phyloP scores from a whole-genome alignment of 805 yeast genomes.

The Alloascoidea hylecoeti region DNA sequence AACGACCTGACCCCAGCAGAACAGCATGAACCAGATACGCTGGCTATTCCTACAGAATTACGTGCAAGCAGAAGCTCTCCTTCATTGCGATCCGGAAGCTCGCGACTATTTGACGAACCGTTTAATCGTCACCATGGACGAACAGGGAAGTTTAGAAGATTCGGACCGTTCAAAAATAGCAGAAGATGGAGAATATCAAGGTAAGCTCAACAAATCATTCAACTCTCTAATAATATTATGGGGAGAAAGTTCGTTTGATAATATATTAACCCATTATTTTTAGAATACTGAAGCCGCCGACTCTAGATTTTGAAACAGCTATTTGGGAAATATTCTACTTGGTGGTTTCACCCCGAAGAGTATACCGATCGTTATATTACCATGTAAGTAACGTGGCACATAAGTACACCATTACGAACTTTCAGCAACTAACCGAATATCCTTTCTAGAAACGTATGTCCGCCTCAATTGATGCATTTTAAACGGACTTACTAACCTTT shows the following conservation, averaged over 20 bases:
- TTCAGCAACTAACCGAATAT: too few relatives aligned
- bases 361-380: conserved; percentile 69
- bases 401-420: too few relatives aligned
- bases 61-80: not conserved
- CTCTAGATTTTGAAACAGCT: conserved; percentile 86
- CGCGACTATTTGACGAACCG: conserved; percentile 1
- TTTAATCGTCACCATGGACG: not conserved
- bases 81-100: not conserved
- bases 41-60: not conserved
- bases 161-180: not conserved
- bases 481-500: not conserved
- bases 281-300: conserved; percentile 54
- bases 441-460: conserved; percentile 10
- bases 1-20: not conserved
- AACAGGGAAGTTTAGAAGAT: not conserved
- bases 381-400: conserved; percentile 25
- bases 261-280: too few relatives aligned
- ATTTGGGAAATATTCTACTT: conserved; percentile 79
- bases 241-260: too few relatives aligned
- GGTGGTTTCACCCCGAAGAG: conserved; percentile 63
- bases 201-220: too few relatives aligned
- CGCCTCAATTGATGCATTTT: not conserved
- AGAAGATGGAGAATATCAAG: not conserved
- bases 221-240: too few relatives aligned
- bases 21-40: not conserved